Evolutionary conservation across 257 asterid species (phyloP).

Genomic region (Orobanche coerulescens): DNA sequence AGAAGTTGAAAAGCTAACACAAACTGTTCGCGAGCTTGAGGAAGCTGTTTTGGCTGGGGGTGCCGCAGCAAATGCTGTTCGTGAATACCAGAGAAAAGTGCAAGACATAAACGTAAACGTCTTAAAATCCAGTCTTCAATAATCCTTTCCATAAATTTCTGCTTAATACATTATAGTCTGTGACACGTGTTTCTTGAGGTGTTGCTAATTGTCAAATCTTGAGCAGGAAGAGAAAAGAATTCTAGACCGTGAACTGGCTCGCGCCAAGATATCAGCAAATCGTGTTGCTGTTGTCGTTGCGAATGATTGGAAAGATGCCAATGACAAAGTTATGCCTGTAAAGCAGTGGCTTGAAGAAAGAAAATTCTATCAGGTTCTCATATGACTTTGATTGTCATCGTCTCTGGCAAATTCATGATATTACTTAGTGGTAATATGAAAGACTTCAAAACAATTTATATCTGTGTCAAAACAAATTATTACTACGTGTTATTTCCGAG

Average conservation of each 20-base stretch:
- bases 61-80: constrained; percentile 90
- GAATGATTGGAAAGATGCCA: constrained; percentile 94
- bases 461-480: neutral
- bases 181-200: constrained; percentile 17
- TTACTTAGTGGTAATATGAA: constrained; percentile 3
- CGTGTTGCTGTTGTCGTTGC: constrained; percentile 95
- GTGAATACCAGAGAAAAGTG: constrained; percentile 74
- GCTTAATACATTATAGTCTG: neutral
- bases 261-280: constrained; percentile 90
- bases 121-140: neutral
- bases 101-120: constrained; percentile 66
- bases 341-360: constrained; percentile 98
- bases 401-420: neutral
- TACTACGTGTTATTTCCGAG: neutral
- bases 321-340: constrained; percentile 96
- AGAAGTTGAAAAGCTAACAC: constrained; percentile 84
- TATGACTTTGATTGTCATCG: constrained; percentile 9
- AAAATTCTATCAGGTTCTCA: constrained; percentile 66
- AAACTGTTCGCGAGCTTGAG: constrained; percentile 78
- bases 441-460: neutral
- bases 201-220: constrained; percentile 28
- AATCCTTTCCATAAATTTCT: neutral
- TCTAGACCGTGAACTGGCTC: constrained; percentile 88
- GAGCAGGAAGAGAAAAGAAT: constrained; percentile 80
- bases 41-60: constrained; percentile 95